A percentile compares a stretch with the other conserved stretches of the same genome.
These are phyloP conservation scores for Westerdykella sp. DNA, from an alignment of 2,329 filamentous ascomycete species.

Conservation along the genomic window DNA sequence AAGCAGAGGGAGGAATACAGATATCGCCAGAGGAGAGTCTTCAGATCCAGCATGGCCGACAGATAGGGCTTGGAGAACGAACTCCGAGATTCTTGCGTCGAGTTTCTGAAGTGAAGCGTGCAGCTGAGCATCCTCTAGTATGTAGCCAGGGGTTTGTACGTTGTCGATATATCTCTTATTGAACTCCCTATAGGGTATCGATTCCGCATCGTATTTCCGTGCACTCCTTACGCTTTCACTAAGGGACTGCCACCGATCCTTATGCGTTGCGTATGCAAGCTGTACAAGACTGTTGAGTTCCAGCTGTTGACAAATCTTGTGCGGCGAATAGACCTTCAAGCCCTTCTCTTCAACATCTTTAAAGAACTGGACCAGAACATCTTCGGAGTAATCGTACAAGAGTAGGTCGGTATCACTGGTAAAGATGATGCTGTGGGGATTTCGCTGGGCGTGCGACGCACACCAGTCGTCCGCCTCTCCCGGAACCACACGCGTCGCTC, in stretches of 20 bases:
- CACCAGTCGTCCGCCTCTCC: slow-evolving; percentile 84
- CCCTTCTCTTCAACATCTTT: slow-evolving; percentile 51
- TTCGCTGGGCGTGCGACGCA: slow-evolving; percentile 54
- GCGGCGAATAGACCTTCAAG: slow-evolving; percentile 39
- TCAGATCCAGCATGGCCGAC: not conserved
- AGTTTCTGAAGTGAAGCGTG: slow-evolving; percentile 15
- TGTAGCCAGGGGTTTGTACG: slow-evolving; percentile 3
- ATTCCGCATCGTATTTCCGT: slow-evolving; percentile 12
- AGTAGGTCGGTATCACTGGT: slow-evolving; percentile 87
- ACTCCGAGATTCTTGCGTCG: slow-evolving; percentile 31
- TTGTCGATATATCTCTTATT: slow-evolving; percentile 21
- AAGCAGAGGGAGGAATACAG: slow-evolving; percentile 60
- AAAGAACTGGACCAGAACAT: slow-evolving; percentile 62
- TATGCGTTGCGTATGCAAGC: slow-evolving; percentile 38
- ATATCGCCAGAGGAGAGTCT: slow-evolving; percentile 9
- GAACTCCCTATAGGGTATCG: slow-evolving; percentile 24
- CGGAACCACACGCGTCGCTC: slow-evolving; percentile 56
- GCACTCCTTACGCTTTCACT: slow-evolving; percentile 22
- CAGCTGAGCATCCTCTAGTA: slow-evolving; percentile 1
- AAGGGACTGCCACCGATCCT: slow-evolving; percentile 27
- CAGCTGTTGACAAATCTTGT: slow-evolving; percentile 42
- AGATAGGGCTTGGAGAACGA: slow-evolving; percentile 18
- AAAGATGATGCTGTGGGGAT: slow-evolving; percentile 57
- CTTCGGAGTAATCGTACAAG: slow-evolving; percentile 59
- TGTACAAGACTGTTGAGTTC: slow-evolving; percentile 36